Percentiles rank a stretch among this genome's conserved stretches.
phyloP scores from a whole-genome alignment of 1,139 yeast species.

The Candida mesenterica region DNA sequence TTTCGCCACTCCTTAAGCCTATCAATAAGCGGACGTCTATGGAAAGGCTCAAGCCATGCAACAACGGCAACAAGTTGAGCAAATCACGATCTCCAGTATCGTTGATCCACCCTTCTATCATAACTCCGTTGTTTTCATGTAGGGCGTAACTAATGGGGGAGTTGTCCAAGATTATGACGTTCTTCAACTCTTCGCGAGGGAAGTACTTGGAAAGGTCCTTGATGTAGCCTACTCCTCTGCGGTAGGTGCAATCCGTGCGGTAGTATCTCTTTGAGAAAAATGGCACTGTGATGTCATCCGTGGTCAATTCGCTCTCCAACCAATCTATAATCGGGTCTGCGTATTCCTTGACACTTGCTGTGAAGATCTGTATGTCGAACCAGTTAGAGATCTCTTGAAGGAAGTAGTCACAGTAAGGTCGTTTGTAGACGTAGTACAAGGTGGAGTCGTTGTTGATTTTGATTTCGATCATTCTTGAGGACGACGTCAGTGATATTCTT shows the following conservation, averaged over 20 bases:
- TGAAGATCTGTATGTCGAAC: conserved; percentile 87
- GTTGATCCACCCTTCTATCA: conserved; percentile 96
- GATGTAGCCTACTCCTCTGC: conserved; percentile 81
- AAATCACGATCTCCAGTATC: conserved; percentile 88
- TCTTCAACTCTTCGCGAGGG: conserved; percentile 51
- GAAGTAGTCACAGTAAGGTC: conserved; percentile 89
- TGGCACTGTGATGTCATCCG: conserved; percentile 7
- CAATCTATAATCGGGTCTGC: conserved; percentile 97
- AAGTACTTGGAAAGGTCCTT: conserved; percentile 67
- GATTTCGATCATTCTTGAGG: conserved; percentile 78
- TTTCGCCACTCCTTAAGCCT: conserved; percentile 76
- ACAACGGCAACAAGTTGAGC: conserved; percentile 74
- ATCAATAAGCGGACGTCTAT: conserved; percentile 85
- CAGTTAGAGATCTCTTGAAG: conserved; percentile 75
- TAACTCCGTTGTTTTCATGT: conserved; percentile 84
- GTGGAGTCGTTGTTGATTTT: conserved; percentile 68
- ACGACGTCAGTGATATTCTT: conserved; percentile 43
- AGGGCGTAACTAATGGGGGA: conserved; percentile 85
- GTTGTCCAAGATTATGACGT: conserved; percentile 81
- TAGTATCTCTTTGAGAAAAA: conserved; percentile 65
- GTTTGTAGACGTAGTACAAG: conserved; percentile 82
- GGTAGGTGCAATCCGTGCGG: conserved; percentile 73
- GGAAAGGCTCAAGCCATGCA: conserved; percentile 74
- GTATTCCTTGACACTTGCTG: conserved; percentile 92
- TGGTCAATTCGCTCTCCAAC: conserved; percentile 46